These are phyloP conservation scores for Takakia lepidozioides DNA, from an alignment of 225 moss, liverwort and hornwort genomes.

Conservation along the genomic window DNA sequence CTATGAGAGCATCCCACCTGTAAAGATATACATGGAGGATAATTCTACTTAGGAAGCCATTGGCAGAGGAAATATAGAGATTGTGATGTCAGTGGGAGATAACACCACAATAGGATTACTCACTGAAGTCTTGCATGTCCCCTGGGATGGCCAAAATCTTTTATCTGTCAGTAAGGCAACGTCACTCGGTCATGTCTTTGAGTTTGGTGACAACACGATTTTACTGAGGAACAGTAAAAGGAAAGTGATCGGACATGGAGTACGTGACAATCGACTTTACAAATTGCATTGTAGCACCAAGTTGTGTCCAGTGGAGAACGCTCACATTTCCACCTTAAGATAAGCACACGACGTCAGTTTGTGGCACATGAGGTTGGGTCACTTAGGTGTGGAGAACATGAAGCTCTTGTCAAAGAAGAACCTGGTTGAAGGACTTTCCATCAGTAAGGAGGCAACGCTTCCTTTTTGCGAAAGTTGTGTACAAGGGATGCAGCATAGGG, in stretches of 20 bases:
- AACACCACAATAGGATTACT: neutral
- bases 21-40: constrained; percentile 1
- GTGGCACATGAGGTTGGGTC: neutral
- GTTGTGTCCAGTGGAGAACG: neutral
- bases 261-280: neutral
- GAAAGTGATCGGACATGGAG: neutral
- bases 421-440: neutral
- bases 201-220: neutral
- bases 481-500: neutral
- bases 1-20: neutral
- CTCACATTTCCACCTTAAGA: neutral
- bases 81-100: neutral
- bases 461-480: neutral
- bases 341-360: neutral
- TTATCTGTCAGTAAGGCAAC: neutral
- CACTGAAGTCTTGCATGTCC: neutral
- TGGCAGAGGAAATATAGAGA: neutral
- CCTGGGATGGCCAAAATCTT: neutral
- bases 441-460: neutral
- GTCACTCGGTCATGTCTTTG: too few species aligned
- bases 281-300: neutral
- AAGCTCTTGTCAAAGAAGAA: neutral
- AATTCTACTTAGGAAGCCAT: neutral
- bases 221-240: neutral
- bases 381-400: neutral